These are phyloP conservation scores for Porcisia deanei DNA, from an alignment of 208 protist genomes.

Conservation along the genomic window DNA sequence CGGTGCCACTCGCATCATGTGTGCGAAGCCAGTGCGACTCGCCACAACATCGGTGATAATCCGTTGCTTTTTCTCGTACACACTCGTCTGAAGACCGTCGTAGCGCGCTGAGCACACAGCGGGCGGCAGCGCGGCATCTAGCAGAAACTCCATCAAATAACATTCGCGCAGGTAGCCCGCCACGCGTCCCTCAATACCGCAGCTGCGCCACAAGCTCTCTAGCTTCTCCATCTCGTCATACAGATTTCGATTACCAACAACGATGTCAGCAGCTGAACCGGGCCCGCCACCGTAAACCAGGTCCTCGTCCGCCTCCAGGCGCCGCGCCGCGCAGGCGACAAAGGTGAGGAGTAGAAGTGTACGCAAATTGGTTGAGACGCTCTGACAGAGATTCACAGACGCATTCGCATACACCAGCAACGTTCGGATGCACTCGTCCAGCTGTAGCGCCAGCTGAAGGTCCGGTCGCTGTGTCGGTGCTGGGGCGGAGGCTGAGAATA, in stretches of 20 bases:
- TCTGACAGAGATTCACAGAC: slow-evolving; percentile 54
- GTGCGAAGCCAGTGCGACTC: slow-evolving; percentile 45
- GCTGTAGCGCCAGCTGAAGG: slow-evolving; percentile 34
- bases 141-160: slow-evolving; percentile 82
- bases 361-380: slow-evolving; percentile 46
- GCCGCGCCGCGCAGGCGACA: slow-evolving; percentile 60
- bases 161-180: slow-evolving; percentile 56
- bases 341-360: slow-evolving; percentile 68
- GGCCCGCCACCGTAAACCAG: slow-evolving; percentile 12
- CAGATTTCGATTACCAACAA: slow-evolving; percentile 41
- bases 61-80: slow-evolving; percentile 73
- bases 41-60: slow-evolving; percentile 65
- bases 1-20: slow-evolving; percentile 53
- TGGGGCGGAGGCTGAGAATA: slow-evolving; percentile 36
- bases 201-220: slow-evolving; percentile 38
- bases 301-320: slow-evolving; percentile 41
- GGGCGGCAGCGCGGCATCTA: slow-evolving; percentile 88
- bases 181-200: slow-evolving; percentile 49
- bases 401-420: slow-evolving; percentile 87
- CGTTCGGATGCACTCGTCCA: slow-evolving; percentile 69
- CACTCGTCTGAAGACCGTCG: slow-evolving; percentile 59
- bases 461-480: slow-evolving; percentile 39
- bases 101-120: slow-evolving; percentile 87
- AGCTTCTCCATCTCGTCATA: slow-evolving; percentile 58
- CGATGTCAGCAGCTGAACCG: slow-evolving; percentile 13